phyloP scores from a whole-genome alignment of 2,329 filamentous ascomycete species.

The Pseudodiploospora longispora region DNA sequence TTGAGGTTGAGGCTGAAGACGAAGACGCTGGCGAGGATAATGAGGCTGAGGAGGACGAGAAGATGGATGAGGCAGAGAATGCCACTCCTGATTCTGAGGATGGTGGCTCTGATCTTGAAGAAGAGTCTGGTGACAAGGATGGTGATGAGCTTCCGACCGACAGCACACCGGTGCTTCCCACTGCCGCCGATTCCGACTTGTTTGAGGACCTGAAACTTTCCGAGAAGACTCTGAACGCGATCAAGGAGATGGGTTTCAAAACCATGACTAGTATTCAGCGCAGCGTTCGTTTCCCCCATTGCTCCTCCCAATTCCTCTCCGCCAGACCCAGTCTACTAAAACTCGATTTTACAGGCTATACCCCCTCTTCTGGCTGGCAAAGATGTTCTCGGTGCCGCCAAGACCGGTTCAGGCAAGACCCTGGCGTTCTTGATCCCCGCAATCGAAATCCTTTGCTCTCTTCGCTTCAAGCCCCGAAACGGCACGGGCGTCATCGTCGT shows the following conservation, averaged over 20 bases:
- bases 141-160: constrained; percentile 27
- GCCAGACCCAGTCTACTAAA: background rate
- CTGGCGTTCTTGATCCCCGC: constrained; percentile 90
- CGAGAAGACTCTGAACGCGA: constrained; percentile 80
- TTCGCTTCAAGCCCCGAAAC: constrained; percentile 92
- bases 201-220: constrained; percentile 81
- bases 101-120: constrained; percentile 18
- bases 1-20: constrained; percentile 21
- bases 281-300: constrained; percentile 29
- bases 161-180: constrained; percentile 40
- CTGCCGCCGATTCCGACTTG: constrained; percentile 55
- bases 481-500: constrained; percentile 88
- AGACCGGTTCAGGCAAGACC: constrained; percentile 95
- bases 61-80: constrained; percentile 14
- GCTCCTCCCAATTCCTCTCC: background rate
- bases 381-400: constrained; percentile 90
- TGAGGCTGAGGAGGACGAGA: constrained; percentile 15
- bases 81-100: constrained; percentile 21
- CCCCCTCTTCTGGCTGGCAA: constrained; percentile 81
- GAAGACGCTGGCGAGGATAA: constrained; percentile 17
- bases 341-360: constrained; percentile 46
- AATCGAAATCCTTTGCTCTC: constrained; percentile 81
- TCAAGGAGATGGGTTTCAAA: constrained; percentile 84
- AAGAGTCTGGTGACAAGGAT: constrained; percentile 15
- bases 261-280: constrained; percentile 95